phyloP scores from a whole-genome alignment of 257 asterid species.

The Capsicum baccatum region DNA sequence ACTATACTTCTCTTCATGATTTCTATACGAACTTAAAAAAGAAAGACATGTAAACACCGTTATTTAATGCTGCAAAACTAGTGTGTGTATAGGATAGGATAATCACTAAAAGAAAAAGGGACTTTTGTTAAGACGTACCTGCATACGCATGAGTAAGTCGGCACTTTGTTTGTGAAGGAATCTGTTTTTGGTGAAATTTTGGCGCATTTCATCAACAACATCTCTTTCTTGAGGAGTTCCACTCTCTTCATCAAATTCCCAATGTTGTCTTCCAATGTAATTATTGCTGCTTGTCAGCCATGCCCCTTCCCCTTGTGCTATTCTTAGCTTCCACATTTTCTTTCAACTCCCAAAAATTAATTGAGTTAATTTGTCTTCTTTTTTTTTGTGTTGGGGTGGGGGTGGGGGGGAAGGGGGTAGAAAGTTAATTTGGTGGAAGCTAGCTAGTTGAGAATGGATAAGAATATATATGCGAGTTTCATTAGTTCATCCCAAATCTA shows the following conservation, averaged over 20 bases:
- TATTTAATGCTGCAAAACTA: no score
- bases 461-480: neutral
- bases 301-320: slow-evolving; percentile 44
- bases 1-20: no score
- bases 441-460: neutral
- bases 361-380: neutral
- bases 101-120: no score
- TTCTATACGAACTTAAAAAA: no score
- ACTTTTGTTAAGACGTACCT: slow-evolving; percentile 35
- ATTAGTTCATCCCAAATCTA: neutral
- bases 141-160: slow-evolving; percentile 54
- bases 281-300: slow-evolving; percentile 45
- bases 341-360: neutral
- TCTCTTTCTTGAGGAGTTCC: slow-evolving; percentile 47
- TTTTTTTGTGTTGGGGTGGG: no score
- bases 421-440: neutral
- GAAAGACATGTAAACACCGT: no score
- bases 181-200: slow-evolving; percentile 42
- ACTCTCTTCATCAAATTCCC: slow-evolving; percentile 48
- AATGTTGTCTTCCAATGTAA: slow-evolving; percentile 49
- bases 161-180: slow-evolving; percentile 47
- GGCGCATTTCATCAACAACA: slow-evolving; percentile 39
- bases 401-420: no score
- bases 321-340: slow-evolving; percentile 56
- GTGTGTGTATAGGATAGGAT: no score